Evolutionary conservation across 345 rosid genomes (phyloP).

Genomic region (Aquilaria sinensis): DNA sequence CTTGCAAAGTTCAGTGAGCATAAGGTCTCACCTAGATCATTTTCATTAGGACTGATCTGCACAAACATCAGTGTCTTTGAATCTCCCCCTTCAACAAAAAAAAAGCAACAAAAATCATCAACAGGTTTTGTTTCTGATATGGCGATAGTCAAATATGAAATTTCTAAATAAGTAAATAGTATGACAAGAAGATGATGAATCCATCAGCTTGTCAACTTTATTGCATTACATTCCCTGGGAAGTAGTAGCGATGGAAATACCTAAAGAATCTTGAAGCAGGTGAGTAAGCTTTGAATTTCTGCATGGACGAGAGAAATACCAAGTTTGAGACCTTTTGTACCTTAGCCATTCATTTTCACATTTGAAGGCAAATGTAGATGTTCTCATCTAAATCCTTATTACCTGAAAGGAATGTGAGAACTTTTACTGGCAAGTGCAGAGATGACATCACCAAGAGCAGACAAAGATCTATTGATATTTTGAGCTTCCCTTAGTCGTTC

Average conservation of each 20-base stretch:
- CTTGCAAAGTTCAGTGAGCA: slow-evolving; percentile 96
- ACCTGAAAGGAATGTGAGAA: slow-evolving; percentile 94
- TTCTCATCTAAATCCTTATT: background rate
- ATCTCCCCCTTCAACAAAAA: slow-evolving; percentile 71
- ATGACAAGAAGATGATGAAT: background rate
- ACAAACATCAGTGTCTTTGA: slow-evolving; percentile 95
- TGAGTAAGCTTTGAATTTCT: slow-evolving; percentile 99
- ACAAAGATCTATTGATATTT: slow-evolving; percentile 87
- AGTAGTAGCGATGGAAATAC: slow-evolving; percentile 23
- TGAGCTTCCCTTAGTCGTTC: slow-evolving; percentile 97
- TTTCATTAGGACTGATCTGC: slow-evolving; percentile 91
- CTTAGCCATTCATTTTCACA: background rate
- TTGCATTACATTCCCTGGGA: no score
- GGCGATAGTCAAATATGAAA: no score
- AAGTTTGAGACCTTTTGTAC: background rate
- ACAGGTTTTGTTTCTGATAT: no score
- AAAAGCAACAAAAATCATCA: background rate
- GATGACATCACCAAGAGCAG: slow-evolving; percentile 98
- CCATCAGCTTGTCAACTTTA: background rate
- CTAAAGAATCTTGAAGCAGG: slow-evolving; percentile 94
- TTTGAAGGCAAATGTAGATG: background rate
- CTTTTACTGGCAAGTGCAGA: slow-evolving; percentile 92
- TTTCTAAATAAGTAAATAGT: background rate
- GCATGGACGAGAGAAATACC: slow-evolving; percentile 19
- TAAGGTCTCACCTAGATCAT: slow-evolving; percentile 72